Percentiles rank a stretch among this genome's conserved stretches.
Conservation (phyloP, 495 filamentous ascomycete species). For the Neurospora discreta region DNA sequence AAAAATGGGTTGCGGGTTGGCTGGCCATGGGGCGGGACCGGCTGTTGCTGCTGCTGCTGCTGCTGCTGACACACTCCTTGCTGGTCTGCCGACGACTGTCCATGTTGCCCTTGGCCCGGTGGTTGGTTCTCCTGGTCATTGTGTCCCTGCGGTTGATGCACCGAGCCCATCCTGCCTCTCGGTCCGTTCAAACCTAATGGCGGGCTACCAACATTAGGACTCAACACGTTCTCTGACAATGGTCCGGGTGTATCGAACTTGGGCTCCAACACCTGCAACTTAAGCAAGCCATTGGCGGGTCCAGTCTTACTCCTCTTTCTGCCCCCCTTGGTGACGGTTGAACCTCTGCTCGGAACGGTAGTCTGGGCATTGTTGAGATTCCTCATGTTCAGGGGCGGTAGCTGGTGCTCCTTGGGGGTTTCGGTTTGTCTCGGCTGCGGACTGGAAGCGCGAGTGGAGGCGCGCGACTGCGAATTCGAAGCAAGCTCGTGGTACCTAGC, state of each 20-base stretch:
- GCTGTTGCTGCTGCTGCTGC: neutral
- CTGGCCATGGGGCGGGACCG: neutral
- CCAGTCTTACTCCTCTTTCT: neutral
- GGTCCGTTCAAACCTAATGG: neutral
- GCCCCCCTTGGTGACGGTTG: neutral
- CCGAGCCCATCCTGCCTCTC: neutral
- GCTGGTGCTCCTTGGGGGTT: neutral
- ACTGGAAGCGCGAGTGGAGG: neutral
- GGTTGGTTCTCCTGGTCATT: neutral
- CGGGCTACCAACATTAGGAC: slow-evolving; percentile 14
- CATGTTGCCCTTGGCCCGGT: neutral
- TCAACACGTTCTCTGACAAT: slow-evolving; percentile 1
- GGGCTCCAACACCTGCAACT: slow-evolving; percentile 12
- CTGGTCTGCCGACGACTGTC: neutral
- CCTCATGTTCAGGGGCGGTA: slow-evolving; percentile 3
- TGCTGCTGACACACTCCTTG: neutral
- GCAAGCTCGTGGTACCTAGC: slow-evolving; percentile 4
- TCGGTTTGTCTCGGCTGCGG: neutral
- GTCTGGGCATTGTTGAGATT: neutral
- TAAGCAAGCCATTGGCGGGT: neutral
- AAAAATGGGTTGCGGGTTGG: slow-evolving; percentile 8
- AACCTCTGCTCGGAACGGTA: neutral
- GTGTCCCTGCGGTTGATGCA: neutral
- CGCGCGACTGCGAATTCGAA: neutral
- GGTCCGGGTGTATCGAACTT: slow-evolving; percentile 15